These are phyloP conservation scores for Dittrichia graveolens DNA, from an alignment of 129 eudicot species.

Conservation along the genomic window DNA sequence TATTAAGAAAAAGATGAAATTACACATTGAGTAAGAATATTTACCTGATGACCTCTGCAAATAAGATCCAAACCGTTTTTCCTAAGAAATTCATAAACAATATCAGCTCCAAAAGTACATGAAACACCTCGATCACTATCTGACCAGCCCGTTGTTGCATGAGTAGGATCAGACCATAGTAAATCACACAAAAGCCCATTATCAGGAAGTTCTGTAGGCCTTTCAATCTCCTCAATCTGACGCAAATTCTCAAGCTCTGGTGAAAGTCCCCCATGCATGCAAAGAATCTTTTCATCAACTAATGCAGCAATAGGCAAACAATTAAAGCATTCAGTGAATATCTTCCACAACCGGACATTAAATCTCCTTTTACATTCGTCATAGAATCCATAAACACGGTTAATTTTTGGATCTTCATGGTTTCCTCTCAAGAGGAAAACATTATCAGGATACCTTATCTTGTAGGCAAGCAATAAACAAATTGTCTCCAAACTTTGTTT, in stretches of 20 bases:
- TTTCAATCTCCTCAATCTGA: conserved; percentile 58
- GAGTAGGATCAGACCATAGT: conserved; percentile 81
- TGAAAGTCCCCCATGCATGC: conserved; percentile 96
- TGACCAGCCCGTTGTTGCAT: conserved; percentile 64
- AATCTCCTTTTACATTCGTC: conserved; percentile 90
- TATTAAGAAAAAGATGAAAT: not conserved
- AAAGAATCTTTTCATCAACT: conserved; percentile 72
- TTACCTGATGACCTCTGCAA: conserved; percentile 96
- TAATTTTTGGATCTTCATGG: conserved; percentile 89
- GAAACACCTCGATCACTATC: conserved; percentile 83
- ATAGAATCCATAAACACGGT: conserved; percentile 74
- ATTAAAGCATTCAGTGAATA: conserved; percentile 79
- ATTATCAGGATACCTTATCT: conserved; percentile 71
- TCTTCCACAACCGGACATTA: conserved; percentile 84
- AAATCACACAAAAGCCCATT: conserved; percentile 77
- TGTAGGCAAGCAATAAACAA: conserved; percentile 79
- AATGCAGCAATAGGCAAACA: conserved; percentile 85
- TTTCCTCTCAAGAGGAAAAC: conserved; percentile 77
- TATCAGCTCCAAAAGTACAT: conserved; percentile 75
- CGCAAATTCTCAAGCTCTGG: conserved; percentile 60
- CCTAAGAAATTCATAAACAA: conserved; percentile 60
- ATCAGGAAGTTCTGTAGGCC: conserved; percentile 82
- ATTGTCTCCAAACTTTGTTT: conserved; percentile 91
- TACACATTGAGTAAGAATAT: not conserved
- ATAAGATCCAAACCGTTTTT: conserved; percentile 73